Evolutionary conservation across 163 green algal genomes (phyloP).

Genomic region (Chlamydomonas reinhardtii): DNA sequence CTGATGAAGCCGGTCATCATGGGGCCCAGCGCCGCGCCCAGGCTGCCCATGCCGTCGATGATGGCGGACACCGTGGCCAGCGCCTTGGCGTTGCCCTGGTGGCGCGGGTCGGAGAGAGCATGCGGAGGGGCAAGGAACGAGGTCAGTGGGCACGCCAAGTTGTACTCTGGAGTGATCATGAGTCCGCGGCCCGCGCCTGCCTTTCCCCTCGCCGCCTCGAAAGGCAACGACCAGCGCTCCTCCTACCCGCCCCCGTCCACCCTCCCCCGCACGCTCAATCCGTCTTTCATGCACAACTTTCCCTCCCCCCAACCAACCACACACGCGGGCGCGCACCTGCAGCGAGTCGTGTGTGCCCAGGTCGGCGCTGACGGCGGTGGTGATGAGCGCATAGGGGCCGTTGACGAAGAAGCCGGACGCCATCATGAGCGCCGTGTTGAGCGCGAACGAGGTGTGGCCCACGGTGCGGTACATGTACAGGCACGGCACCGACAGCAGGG

Average conservation of each 20-base stretch:
- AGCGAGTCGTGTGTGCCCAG: conserved; percentile 81
- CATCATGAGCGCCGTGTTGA: conserved; percentile 91
- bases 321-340: conserved; percentile 35
- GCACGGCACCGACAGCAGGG: conserved; percentile 83
- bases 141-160: no score
- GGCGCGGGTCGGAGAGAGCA: neutral
- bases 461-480: conserved; percentile 85
- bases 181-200: no score
- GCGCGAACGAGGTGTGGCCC: conserved; percentile 65
- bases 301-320: no score
- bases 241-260: no score
- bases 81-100: conserved; percentile 87
- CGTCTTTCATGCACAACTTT: no score
- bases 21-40: conserved; percentile 93
- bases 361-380: conserved; percentile 93
- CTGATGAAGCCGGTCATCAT: conserved; percentile 93
- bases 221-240: no score
- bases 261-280: no score
- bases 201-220: no score
- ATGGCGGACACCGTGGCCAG: conserved; percentile 97
- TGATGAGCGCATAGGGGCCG: conserved; percentile 79
- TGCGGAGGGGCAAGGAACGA: neutral
- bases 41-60: conserved; percentile 95
- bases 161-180: no score
- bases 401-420: conserved; percentile 83